These are phyloP conservation scores for Zoysia matrella DNA, from an alignment of 202 grass and related monocot genomes.

Conservation along the genomic window DNA sequence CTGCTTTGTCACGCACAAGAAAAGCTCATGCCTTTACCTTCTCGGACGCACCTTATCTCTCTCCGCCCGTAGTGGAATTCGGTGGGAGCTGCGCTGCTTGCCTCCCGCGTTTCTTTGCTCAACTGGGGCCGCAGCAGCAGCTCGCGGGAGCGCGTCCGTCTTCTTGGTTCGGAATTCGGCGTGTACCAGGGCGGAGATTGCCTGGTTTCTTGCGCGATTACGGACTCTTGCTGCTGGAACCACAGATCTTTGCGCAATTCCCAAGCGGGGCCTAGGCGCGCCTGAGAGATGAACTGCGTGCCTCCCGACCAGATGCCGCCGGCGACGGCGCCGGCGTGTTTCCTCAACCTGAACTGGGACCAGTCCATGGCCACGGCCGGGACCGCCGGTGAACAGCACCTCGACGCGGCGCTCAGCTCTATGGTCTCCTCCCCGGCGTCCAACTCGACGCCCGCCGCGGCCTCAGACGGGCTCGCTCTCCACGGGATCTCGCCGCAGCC, in stretches of 20 bases:
- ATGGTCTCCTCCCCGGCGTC: slow-evolving; percentile 75
- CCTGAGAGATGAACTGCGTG: slow-evolving; percentile 77
- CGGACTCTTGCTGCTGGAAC: slow-evolving; percentile 25
- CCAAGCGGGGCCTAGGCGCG: background rate
- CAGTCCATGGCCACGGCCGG: slow-evolving; percentile 69
- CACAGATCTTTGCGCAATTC: slow-evolving; percentile 47
- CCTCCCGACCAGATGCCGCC: slow-evolving; percentile 59
- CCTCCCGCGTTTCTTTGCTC: slow-evolving; percentile 51
- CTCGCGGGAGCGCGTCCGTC: slow-evolving; percentile 11
- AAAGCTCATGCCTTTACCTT: slow-evolving; percentile 72
- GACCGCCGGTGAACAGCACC: slow-evolving; percentile 35
- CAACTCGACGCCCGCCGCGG: slow-evolving; percentile 57
- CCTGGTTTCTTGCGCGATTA: slow-evolving; percentile 40
- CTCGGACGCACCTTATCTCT: slow-evolving; percentile 36
- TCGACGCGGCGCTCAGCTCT: slow-evolving; percentile 63
- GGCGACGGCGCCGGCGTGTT: slow-evolving; percentile 51
- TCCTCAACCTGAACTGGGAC: slow-evolving; percentile 95
- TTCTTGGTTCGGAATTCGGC: slow-evolving; percentile 14
- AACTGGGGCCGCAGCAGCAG: slow-evolving; percentile 24
- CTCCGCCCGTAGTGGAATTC: slow-evolving; percentile 56
- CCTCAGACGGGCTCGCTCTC: slow-evolving; percentile 49
- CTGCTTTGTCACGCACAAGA: slow-evolving; percentile 70
- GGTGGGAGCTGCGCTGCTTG: slow-evolving; percentile 49
- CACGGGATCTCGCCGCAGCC: slow-evolving; percentile 70
- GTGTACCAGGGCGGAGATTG: background rate